Evolutionary conservation across 768 basidiomycete species (phyloP).

Genomic region (Tylopilus intermedius): DNA sequence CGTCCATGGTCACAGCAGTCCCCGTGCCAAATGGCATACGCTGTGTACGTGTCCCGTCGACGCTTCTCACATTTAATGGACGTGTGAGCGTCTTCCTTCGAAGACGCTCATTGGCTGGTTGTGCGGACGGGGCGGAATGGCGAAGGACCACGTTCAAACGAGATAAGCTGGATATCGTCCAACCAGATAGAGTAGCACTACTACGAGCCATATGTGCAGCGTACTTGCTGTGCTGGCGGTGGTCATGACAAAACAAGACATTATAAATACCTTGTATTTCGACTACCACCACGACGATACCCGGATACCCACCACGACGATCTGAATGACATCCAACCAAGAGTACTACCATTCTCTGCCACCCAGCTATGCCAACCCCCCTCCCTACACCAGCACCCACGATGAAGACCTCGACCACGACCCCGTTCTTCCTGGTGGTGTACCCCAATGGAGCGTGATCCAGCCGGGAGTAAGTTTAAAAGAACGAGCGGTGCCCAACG

Average conservation of each 20-base stretch:
- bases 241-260: too few relatives aligned
- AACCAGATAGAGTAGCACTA: neutral
- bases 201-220: too few relatives aligned
- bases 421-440: constrained; percentile 23
- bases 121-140: constrained; percentile 1
- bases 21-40: neutral
- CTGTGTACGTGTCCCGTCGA: neutral
- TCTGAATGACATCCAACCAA: constrained; percentile 23
- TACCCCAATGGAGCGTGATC: constrained; percentile 21
- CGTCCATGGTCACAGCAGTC: neutral
- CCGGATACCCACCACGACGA: constrained; percentile 18
- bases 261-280: neutral
- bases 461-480: constrained; percentile 17
- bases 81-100: neutral
- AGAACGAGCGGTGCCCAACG: constrained; percentile 31
- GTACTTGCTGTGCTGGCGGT: too few relatives aligned
- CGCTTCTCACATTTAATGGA: neutral
- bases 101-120: neutral
- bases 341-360: constrained; percentile 20
- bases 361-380: constrained; percentile 14
- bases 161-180: neutral
- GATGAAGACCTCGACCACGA: constrained; percentile 30
- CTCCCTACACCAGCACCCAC: constrained; percentile 1
- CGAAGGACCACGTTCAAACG: constrained; percentile 9
- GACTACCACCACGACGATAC: constrained; percentile 9